Base-by-base conservation (phyloP, 805 yeast genomes). In the Blastobotrys mokoenaii region DNA sequence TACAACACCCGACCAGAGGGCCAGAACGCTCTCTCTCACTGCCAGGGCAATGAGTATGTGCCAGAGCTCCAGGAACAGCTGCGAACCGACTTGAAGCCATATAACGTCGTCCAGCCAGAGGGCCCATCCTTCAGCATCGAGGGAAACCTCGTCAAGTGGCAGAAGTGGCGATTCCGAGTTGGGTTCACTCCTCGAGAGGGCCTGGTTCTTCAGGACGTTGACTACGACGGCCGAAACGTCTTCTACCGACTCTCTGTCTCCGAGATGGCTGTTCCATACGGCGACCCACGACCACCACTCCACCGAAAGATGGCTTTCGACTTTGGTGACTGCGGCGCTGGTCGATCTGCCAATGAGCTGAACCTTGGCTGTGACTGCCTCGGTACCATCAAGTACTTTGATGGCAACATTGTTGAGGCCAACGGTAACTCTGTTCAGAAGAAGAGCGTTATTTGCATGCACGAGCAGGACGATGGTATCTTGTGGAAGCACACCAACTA, bases 211-310 rank as follows among this genome's bases (percentile, higher is more conserved):
- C 83, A 84, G 62, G 84, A 84, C 54, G 79, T 78, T 43, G 69
- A 68, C 59, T 84, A 82, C 70, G 81, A 82, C 63, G 90, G 89
- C 43, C 77, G 93, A 66, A 80, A 83, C 41, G 67, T 79, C 38
- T 75, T 83, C 59, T 83, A 84, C 73, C 73, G 93, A 68, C 63
- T 82, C 40, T 73, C 88, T 2, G 66, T 83, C 54, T 77, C 84
- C 45, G 94, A 84, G 66, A 84, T 84, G 94, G 83, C 90, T 35
- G 94, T 84, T 51, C 93, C 93, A 30, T 84, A 84, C 60, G 89
- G 86, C 62, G 90, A 84, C 62, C 87, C 89, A 58, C 74, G 90
- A 65, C 79, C 80, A 39, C 93, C 93, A 51, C 80, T 73, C 69
- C 88, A 82, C 67, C 76, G 90, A 73, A 84, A 84, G 69, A 89